These are phyloP conservation scores for Sphaerostilbella broomeana DNA, from an alignment of 2,329 filamentous ascomycete genomes.

Conservation along the genomic window DNA sequence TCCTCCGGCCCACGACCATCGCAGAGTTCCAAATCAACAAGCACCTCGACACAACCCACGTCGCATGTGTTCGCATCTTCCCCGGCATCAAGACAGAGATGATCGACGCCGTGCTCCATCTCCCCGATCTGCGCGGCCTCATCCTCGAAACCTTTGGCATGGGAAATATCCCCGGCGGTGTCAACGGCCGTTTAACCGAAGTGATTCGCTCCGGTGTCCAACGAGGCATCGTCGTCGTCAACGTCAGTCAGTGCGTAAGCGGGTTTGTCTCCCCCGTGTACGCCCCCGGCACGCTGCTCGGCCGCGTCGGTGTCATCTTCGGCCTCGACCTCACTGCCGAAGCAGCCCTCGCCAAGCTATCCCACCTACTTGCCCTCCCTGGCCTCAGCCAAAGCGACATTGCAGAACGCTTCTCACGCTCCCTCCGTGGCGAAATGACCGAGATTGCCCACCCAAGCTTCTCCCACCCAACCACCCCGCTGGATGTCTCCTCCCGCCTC, in stretches of 20 bases:
- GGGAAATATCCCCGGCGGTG: conserved; percentile 80
- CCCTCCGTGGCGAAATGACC: conserved; percentile 79
- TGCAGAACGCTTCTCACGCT: conserved; percentile 62
- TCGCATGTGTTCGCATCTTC: conserved; percentile 83
- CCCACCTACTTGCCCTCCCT: conserved; percentile 70
- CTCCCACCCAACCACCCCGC: conserved; percentile 59
- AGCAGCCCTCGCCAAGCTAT: conserved; percentile 83
- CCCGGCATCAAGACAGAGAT: conserved; percentile 91
- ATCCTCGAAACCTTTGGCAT: conserved; percentile 91
- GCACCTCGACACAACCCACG: conserved; percentile 77
- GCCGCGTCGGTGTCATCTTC: conserved; percentile 78
- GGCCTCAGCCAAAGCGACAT: conserved; percentile 60
- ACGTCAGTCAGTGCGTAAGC: conserved; percentile 81
- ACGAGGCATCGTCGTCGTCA: conserved; percentile 79
- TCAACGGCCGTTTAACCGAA: conserved; percentile 70
- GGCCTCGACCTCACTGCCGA: conserved; percentile 86
- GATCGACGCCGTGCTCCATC: conserved; percentile 73
- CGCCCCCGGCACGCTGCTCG: conserved; percentile 69
- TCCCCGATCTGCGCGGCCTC: conserved; percentile 71
- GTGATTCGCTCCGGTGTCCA: conserved; percentile 72
- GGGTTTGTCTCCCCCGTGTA: conserved; percentile 74
- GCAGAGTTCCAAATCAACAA: conserved; percentile 68
- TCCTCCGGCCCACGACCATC: conserved; percentile 67
- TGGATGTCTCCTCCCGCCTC: conserved; percentile 38
- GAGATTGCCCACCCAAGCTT: conserved; percentile 68